A percentile compares a stretch with the other conserved stretches of the same genome.
Conservation (phyloP, 2,329 filamentous ascomycete species). For the Xylaria arbuscula region DNA sequence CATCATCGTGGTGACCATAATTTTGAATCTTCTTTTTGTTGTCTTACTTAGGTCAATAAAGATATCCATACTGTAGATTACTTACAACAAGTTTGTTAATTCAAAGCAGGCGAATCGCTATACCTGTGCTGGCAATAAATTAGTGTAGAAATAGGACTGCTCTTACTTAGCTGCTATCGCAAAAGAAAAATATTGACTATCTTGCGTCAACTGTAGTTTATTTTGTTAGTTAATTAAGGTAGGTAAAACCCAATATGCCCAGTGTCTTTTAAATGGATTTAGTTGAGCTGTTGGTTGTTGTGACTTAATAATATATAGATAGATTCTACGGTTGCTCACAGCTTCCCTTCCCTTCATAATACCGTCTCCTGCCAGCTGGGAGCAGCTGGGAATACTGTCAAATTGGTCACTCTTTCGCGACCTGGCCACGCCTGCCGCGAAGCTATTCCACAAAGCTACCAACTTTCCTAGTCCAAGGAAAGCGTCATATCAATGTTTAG, state of each 20-base stretch:
- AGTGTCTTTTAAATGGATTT: background rate
- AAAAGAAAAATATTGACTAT: background rate
- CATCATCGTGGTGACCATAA: background rate
- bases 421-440: background rate
- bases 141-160: too few relatives aligned
- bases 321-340: background rate
- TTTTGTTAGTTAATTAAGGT: background rate
- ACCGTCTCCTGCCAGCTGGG: background rate
- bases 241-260: background rate
- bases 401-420: background rate
- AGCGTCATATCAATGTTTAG: slow-evolving; percentile 13
- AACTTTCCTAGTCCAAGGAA: background rate
- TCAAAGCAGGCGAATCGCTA: too few relatives aligned
- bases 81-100: background rate
- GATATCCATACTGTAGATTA: background rate
- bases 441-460: background rate
- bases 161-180: too few relatives aligned
- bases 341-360: too few relatives aligned
- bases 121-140: too few relatives aligned
- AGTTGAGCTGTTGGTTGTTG: background rate
- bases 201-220: background rate
- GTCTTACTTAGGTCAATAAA: too few relatives aligned
- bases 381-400: background rate
- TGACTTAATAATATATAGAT: too few relatives aligned
- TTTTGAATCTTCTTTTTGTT: background rate